Evolutionary conservation across 192 early-diverging fungal species (phyloP).

Genomic region (Rhizoclosmatium globosum): DNA sequence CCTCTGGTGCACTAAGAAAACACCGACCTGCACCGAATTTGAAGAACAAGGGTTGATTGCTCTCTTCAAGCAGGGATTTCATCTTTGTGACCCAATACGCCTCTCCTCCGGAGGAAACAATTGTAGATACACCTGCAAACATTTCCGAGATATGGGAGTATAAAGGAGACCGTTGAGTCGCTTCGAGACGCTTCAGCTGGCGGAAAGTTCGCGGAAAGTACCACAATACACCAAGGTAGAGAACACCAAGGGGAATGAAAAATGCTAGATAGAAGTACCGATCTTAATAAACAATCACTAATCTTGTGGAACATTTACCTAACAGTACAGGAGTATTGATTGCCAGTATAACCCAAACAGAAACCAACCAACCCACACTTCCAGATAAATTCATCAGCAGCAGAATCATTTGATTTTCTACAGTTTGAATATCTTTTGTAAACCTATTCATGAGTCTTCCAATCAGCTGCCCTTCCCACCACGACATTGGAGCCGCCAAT

Average conservation of each 20-base stretch:
- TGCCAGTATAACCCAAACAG: neutral
- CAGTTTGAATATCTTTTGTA: too few relatives aligned
- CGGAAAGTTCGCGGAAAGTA: conserved; percentile 60
- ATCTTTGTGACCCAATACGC: neutral
- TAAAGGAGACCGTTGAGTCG: conserved; percentile 41
- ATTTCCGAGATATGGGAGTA: conserved; percentile 49
- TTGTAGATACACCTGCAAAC: conserved; percentile 44
- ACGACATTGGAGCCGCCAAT: conserved; percentile 24
- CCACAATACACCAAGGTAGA: conserved; percentile 36
- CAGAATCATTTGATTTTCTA: too few relatives aligned
- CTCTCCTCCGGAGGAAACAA: conserved; percentile 28
- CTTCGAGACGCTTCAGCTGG: conserved; percentile 52
- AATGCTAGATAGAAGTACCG: too few relatives aligned
- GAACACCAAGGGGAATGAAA: conserved; percentile 1
- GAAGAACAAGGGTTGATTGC: conserved; percentile 20
- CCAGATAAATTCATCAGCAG: too few relatives aligned
- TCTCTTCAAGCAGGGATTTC: neutral
- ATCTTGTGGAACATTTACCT: neutral
- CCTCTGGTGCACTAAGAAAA: too few relatives aligned
- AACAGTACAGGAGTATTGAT: conserved; percentile 6
- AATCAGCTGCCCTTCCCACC: conserved; percentile 48
- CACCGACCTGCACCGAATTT: conserved; percentile 15
- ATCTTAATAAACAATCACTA: too few relatives aligned
- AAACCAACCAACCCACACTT: neutral
- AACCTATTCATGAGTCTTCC: conserved; percentile 73